Evolutionary conservation across 1,284 basidiomycete species (phyloP).

Genomic region (Flammula alnicola): DNA sequence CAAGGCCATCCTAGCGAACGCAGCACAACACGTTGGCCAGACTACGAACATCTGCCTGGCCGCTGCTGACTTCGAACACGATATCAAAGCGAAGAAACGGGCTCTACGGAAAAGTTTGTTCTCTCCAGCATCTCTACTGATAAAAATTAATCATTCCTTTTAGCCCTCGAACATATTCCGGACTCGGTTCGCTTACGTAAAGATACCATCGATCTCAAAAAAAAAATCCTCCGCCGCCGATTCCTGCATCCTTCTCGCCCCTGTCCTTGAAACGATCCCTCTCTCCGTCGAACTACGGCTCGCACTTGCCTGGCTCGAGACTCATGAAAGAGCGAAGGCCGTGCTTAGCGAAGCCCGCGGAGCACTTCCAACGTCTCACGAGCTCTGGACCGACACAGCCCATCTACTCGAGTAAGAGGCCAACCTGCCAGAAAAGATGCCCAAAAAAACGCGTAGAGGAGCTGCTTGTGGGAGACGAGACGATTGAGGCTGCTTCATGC

Average conservation of each 20-base stretch:
- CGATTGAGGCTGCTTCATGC: conserved; percentile 84
- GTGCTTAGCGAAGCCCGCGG: conserved; percentile 97
- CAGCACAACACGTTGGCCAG: conserved; percentile 91
- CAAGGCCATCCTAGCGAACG: conserved; percentile 92
- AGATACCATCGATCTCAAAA: conserved; percentile 97
- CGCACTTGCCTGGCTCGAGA: conserved; percentile 92
- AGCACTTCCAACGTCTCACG: conserved; percentile 93
- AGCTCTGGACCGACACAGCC: conserved; percentile 98
- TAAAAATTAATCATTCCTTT: neutral
- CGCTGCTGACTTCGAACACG: conserved; percentile 88
- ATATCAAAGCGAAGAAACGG: conserved; percentile 86
- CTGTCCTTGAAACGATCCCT: conserved; percentile 96
- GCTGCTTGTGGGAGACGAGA: conserved; percentile 80
- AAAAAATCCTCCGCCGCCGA: conserved; percentile 84
- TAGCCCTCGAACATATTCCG: conserved; percentile 93
- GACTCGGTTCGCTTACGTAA: conserved; percentile 98
- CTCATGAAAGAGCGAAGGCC: conserved; percentile 86
- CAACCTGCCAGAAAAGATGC: conserved; percentile 48
- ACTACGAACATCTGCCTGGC: conserved; percentile 98
- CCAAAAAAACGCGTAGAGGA: conserved; percentile 62
- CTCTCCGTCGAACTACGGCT: conserved; percentile 96
- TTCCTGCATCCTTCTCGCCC: conserved; percentile 88
- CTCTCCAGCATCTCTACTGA: too few species aligned
- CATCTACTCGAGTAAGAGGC: conserved; percentile 88
- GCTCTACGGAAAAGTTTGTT: conserved; percentile 85